Percentiles rank a stretch among this genome's conserved stretches.
phyloP scores from a whole-genome alignment of 495 filamentous ascomycete species.

The Aspergillus cristatus region DNA sequence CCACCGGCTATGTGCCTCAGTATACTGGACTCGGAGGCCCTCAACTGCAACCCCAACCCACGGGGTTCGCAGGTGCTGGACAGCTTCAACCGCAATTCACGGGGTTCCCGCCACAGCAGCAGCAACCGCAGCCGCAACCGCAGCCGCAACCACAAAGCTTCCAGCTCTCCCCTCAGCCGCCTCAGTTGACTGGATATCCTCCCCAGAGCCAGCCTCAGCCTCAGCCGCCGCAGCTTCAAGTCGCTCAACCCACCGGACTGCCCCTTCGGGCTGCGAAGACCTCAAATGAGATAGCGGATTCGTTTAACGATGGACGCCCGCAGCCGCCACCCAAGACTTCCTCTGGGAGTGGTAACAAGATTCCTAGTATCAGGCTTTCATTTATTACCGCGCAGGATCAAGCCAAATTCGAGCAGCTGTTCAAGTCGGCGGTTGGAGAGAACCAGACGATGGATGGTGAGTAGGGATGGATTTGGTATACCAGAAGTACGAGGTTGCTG shows the following conservation, averaged over 20 bases:
- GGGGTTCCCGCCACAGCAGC: constrained; percentile 29
- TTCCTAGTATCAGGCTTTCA: constrained; percentile 90
- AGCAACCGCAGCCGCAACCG: constrained; percentile 32
- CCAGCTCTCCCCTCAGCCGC: constrained; percentile 31
- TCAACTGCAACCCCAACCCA: constrained; percentile 46
- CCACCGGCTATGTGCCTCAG: constrained; percentile 44
- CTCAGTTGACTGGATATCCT: constrained; percentile 34
- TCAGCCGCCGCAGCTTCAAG: constrained; percentile 40
- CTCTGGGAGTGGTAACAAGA: constrained; percentile 44
- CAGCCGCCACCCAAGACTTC: constrained; percentile 46
- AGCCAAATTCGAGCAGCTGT: constrained; percentile 95
- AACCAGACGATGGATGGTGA: constrained; percentile 75
- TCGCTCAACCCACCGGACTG: constrained; percentile 31
- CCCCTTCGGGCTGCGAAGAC: constrained; percentile 45
- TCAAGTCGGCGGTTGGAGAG: constrained; percentile 89
- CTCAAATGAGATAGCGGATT: constrained; percentile 80
- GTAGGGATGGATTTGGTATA: constrained; percentile 1
- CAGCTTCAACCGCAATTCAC: constrained; percentile 55
- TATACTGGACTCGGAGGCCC: constrained; percentile 43
- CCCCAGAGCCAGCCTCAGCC: constrained; percentile 32
- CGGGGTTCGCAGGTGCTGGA: constrained; percentile 48
- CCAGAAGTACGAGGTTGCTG: constrained; percentile 6
- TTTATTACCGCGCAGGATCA: constrained; percentile 96
- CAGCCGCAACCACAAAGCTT: constrained; percentile 36
- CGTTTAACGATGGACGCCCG: constrained; percentile 53